Evolutionary conservation across 352 stramenopile genomes (phyloP), one percentile per base, ranked within the genome.

Genomic region (Globisporangium takayamanum): DNA sequence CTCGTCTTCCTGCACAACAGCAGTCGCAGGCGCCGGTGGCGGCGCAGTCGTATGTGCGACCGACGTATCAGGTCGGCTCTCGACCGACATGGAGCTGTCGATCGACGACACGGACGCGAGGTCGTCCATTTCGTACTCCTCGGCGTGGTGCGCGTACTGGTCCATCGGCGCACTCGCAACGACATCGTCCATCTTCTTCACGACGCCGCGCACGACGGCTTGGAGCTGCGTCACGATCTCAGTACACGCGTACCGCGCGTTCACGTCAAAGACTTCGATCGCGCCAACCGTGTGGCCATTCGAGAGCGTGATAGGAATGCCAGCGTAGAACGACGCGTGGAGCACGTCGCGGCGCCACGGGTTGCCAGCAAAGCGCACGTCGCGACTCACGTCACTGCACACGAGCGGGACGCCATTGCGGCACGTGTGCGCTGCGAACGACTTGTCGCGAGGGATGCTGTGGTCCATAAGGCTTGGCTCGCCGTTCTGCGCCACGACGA

Each of bases 311-410:
- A 89, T 45, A 11, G 84, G 83, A 46, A 87, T 87, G 42, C 80
- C 84, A 1, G 78, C 83, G 66, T 91, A 89, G 53, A 91, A 89
- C 12, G 56, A 53, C 22, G 68, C 66, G 16, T 68, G 64, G 1
- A 76, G 59, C 25, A 71, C 58, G 18, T 89, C 78, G 18, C 65
- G 68, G 37, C 68, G 60, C 55, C 53, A 74, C n/a, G 63, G 50
- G 54, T 91, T 93, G 46, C 68, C 66, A 4, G 67, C 61, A 39
- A 88, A 88, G 18, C 78, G 78, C 25, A 84, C 48, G 49, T 88
- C 78, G 14, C 52, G 53, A 25, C 54, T 57, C 36, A 84, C 36
- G 50, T 88, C 76, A 50, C 69, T 74, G 66, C 78, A 88, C 20
- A 88, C 74, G 44, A 88, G 58, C 11, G 78, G 78, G 2, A 67